Percentiles rank a stretch among this genome's conserved stretches.
Conservation (phyloP, 1,284 basidiomycete species). For the Papiliotrema fonsecae region DNA sequence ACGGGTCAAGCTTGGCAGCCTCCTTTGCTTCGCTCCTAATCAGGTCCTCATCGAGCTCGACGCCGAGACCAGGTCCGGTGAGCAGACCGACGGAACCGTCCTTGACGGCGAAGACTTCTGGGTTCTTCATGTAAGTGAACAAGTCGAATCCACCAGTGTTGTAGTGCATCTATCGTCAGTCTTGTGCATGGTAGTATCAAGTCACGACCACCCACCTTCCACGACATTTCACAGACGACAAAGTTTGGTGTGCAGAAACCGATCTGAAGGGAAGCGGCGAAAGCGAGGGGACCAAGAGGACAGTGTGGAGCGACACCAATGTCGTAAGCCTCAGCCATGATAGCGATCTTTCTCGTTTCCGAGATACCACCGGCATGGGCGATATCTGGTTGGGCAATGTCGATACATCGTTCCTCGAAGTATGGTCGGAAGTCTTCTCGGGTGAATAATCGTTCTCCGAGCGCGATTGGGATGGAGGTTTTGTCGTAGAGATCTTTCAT, state of each 20-base stretch:
- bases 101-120: constrained; percentile 58
- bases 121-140: constrained; percentile 57
- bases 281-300: constrained; percentile 58
- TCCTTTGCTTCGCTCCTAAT: constrained; percentile 55
- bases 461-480: constrained; percentile 52
- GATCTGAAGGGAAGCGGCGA: constrained; percentile 56
- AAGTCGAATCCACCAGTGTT: constrained; percentile 63
- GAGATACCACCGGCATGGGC: constrained; percentile 60
- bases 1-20: constrained; percentile 46
- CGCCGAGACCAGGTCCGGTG: constrained; percentile 62
- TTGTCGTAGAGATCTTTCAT: constrained; percentile 50
- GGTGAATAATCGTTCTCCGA: constrained; percentile 67
- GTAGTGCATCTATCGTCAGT: constrained; percentile 59
- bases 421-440: constrained; percentile 67
- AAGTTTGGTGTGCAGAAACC: constrained; percentile 48
- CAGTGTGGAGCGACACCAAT: constrained; percentile 51
- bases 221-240: constrained; percentile 49
- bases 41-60: constrained; percentile 62
- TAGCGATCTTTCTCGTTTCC: constrained; percentile 64
- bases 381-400: constrained; percentile 72
- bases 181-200: constrained; percentile 1
- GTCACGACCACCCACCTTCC: constrained; percentile 26
- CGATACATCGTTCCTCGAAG: constrained; percentile 59
- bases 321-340: constrained; percentile 58
- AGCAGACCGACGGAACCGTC: constrained; percentile 59